These are phyloP conservation scores for Cotoneaster glaucophyllus DNA, from an alignment of 306 rosid genomes.

Conservation along the genomic window DNA sequence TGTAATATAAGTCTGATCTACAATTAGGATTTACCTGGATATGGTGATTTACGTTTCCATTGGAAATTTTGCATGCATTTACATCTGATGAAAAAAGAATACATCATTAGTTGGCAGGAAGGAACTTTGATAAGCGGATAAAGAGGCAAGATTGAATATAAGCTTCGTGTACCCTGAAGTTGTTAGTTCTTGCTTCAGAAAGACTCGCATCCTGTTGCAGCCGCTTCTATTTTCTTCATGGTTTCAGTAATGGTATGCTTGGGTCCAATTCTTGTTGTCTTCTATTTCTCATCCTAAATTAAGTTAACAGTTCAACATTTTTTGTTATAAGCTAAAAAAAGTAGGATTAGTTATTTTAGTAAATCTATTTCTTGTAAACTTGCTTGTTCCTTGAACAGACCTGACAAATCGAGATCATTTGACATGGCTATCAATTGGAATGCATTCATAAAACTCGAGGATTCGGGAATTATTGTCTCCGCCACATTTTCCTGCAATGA, in stretches of 20 bases:
- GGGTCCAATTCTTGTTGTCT: slow-evolving; percentile 48
- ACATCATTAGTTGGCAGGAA: not conserved
- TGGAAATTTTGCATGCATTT: slow-evolving; percentile 38
- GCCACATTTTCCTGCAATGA: too few relatives aligned
- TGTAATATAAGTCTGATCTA: too few relatives aligned
- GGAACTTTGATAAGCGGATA: too few relatives aligned
- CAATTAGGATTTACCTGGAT: too few relatives aligned
- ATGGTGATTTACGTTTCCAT: too few relatives aligned
- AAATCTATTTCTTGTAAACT: slow-evolving; percentile 15
- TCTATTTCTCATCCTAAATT: slow-evolving; percentile 44
- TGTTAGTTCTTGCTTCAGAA: slow-evolving; percentile 46
- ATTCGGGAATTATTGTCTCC: too few relatives aligned
- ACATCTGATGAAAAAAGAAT: slow-evolving; percentile 35
- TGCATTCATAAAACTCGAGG: slow-evolving; percentile 68
- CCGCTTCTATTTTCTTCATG: slow-evolving; percentile 64
- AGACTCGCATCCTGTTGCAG: slow-evolving; percentile 58
- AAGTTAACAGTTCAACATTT: slow-evolving; percentile 7
- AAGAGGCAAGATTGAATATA: not conserved
- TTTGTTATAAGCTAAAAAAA: not conserved
- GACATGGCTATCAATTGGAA: slow-evolving; percentile 80
- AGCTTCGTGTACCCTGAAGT: slow-evolving; percentile 36
- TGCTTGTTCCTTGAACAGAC: slow-evolving; percentile 74
- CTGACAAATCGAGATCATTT: slow-evolving; percentile 74
- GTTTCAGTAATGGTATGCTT: slow-evolving; percentile 57
- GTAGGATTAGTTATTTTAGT: not conserved